Conservation (phyloP, 2,329 filamentous ascomycete species). For the Trichoderma sp. region DNA sequence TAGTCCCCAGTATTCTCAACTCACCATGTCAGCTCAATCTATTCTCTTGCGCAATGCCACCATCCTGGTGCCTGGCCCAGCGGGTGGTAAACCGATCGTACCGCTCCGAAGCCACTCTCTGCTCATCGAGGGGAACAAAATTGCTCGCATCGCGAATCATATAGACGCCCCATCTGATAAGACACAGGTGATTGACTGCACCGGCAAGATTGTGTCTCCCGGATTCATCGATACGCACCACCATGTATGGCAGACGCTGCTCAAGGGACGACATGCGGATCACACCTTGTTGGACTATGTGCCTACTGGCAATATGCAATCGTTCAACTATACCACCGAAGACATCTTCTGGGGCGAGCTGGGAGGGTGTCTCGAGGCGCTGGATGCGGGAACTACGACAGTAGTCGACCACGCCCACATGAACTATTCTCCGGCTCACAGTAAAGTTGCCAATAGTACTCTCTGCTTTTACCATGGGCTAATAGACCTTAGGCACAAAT, state of each 20-base stretch:
- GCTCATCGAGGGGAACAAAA: conserved; percentile 12
- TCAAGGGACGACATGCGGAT: conserved; percentile 33
- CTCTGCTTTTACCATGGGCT: neutral
- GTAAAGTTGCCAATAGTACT: neutral
- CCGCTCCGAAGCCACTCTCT: conserved; percentile 1
- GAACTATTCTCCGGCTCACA: conserved; percentile 28
- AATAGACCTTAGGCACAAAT: conserved; percentile 27
- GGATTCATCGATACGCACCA: conserved; percentile 51
- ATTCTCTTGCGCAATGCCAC: conserved; percentile 24
- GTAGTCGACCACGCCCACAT: conserved; percentile 30
- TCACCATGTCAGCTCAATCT: neutral
- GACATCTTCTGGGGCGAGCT: conserved; percentile 54
- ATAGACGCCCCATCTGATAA: conserved; percentile 2
- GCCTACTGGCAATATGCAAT: conserved; percentile 19
- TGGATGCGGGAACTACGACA: conserved; percentile 50
- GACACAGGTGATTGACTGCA: conserved; percentile 39
- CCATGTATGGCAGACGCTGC: conserved; percentile 50
- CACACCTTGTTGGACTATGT: conserved; percentile 19
- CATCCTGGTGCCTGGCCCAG: neutral
- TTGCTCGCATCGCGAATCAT: conserved; percentile 6
- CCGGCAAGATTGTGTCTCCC: conserved; percentile 45
- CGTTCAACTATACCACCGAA: conserved; percentile 31
- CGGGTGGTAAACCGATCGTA: neutral
- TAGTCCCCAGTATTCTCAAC: neutral
- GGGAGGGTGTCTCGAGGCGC: conserved; percentile 45